Conservation (phyloP, 75 land plant genomes). For the Cryptomeria japonica region DNA sequence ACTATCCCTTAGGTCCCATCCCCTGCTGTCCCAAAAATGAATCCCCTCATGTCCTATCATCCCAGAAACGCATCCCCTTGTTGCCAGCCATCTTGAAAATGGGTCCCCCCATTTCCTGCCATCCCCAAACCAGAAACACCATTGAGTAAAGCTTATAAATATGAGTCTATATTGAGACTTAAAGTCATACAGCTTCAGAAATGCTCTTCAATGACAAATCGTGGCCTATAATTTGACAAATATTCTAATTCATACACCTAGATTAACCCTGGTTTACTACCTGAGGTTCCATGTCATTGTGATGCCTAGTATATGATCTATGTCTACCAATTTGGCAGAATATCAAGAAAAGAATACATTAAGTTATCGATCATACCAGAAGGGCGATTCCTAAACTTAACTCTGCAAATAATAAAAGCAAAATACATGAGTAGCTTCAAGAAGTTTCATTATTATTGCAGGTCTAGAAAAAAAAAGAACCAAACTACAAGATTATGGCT, state of each 20-base stretch:
- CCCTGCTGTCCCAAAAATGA: too few relatives aligned
- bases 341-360: not conserved
- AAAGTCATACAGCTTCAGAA: not conserved
- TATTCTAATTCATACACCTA: not conserved
- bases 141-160: not conserved
- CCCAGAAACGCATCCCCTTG: too few relatives aligned
- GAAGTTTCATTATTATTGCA: not conserved
- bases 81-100: too few relatives aligned
- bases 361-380: not conserved
- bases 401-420: not conserved
- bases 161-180: not conserved
- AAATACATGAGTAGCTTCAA: not conserved
- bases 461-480: not conserved
- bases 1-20: too few relatives aligned
- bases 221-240: not conserved
- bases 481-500: not conserved
- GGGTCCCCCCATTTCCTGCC: too few relatives aligned
- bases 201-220: not conserved
- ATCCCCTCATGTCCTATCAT: too few relatives aligned
- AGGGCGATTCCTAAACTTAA: not conserved
- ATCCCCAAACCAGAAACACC: too few relatives aligned
- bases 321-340: not conserved
- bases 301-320: not conserved
- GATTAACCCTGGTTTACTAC: not conserved
- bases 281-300: not conserved